Conservation (phyloP, 768 basidiomycete genomes). For the Naematelia aurantialba region DNA sequence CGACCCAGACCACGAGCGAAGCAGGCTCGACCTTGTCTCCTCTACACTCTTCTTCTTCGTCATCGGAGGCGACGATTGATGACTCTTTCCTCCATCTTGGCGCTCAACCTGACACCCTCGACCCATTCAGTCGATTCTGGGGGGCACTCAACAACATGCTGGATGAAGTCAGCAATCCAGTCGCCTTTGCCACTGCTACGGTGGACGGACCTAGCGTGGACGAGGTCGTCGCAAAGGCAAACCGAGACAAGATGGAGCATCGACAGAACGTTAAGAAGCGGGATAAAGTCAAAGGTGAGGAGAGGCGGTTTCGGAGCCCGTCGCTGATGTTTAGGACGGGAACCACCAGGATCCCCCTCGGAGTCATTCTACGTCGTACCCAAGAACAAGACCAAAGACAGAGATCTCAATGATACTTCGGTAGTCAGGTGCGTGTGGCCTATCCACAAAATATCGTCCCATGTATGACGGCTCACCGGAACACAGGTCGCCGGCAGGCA, state of each 20-base stretch:
- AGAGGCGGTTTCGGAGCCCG: neutral
- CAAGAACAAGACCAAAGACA: conserved; percentile 1
- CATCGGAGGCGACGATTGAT: conserved; percentile 15
- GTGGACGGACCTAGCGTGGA: conserved; percentile 14
- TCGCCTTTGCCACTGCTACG: conserved; percentile 43
- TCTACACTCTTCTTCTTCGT: conserved; percentile 30
- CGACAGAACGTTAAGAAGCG: conserved; percentile 4
- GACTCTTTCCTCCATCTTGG: conserved; percentile 33
- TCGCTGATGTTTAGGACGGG: neutral
- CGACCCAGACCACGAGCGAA: neutral
- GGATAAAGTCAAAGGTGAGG: conserved; percentile 17
- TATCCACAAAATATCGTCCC: neutral
- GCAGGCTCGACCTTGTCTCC: conserved; percentile 14
- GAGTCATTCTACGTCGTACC: conserved; percentile 33
- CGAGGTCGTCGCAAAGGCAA: neutral
- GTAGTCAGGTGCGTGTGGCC: neutral
- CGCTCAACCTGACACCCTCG: conserved; percentile 28
- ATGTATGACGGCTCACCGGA: neutral
- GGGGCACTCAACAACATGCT: conserved; percentile 46
- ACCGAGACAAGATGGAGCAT: neutral
- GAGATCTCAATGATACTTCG: neutral
- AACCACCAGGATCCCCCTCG: conserved; percentile 3
- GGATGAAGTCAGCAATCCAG: conserved; percentile 44
- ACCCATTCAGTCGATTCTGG: conserved; percentile 50
- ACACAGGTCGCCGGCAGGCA: conserved; percentile 13